Conservation (phyloP, 768 basidiomycete genomes). For the Cystobasidium tubakii region DNA sequence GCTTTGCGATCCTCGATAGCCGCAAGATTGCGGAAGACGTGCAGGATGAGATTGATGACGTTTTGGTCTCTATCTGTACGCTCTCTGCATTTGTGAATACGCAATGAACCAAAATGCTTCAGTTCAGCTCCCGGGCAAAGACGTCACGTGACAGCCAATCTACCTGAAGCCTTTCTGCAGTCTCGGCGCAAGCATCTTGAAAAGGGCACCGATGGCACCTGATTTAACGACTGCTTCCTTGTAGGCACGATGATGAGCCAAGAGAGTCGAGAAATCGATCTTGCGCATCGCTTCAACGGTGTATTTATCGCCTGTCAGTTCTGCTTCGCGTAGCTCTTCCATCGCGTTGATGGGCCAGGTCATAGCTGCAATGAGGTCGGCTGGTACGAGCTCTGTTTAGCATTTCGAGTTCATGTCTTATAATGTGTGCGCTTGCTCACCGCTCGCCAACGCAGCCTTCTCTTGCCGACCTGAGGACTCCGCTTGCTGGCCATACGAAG, state of each 20-base stretch:
- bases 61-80: constrained; percentile 74
- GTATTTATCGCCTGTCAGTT: constrained; percentile 65
- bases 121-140: neutral
- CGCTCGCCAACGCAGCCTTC: constrained; percentile 72
- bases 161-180: constrained; percentile 57
- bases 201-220: constrained; percentile 64
- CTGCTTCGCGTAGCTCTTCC: constrained; percentile 85
- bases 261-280: constrained; percentile 74
- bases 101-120: neutral
- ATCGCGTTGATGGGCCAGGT: constrained; percentile 98
- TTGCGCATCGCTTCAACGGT: constrained; percentile 53
- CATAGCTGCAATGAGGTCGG: constrained; percentile 90
- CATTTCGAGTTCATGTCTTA: too few relatives aligned
- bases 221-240: constrained; percentile 70
- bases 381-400: too few relatives aligned
- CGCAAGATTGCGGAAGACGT: constrained; percentile 85
- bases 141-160: constrained; percentile 1
- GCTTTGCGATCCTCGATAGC: constrained; percentile 81
- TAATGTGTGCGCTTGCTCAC: constrained; percentile 41
- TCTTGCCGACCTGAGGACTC: constrained; percentile 53
- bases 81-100: constrained; percentile 53
- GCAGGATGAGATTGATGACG: constrained; percentile 77
- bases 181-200: constrained; percentile 70
- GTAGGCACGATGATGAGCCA: constrained; percentile 76
- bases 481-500: constrained; percentile 65